Percentiles rank a stretch among this genome's conserved stretches.
phyloP scores from a whole-genome alignment of 805 yeast genomes.

The Nadsonia fulvescens region DNA sequence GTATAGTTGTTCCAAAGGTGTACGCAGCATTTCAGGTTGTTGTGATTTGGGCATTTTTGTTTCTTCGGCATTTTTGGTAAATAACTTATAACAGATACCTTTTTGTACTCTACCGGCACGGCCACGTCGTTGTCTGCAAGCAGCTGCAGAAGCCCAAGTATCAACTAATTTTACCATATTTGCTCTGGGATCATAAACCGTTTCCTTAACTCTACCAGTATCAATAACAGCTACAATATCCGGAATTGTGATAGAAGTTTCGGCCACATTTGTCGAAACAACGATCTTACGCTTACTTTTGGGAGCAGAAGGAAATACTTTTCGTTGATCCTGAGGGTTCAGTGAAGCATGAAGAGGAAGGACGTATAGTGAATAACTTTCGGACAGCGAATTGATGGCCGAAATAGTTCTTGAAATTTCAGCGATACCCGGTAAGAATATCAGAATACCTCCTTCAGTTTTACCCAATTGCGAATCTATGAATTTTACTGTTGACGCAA shows the following conservation, averaged over 20 bases:
- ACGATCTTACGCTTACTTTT: slow-evolving; percentile 53
- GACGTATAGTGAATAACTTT: slow-evolving; percentile 21
- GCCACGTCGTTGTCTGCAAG: slow-evolving; percentile 80
- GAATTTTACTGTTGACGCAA: slow-evolving; percentile 38
- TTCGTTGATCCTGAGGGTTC: slow-evolving; percentile 62
- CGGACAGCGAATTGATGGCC: slow-evolving; percentile 17
- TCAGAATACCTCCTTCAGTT: slow-evolving; percentile 54
- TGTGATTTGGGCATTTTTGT: slow-evolving; percentile 51
- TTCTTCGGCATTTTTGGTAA: slow-evolving; percentile 41
- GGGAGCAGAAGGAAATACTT: slow-evolving; percentile 45
- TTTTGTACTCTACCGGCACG: slow-evolving; percentile 91
- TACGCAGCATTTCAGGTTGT: slow-evolving; percentile 74
- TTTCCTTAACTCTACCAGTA: slow-evolving; percentile 66
- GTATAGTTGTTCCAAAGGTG: slow-evolving; percentile 68
- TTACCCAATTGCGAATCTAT: slow-evolving; percentile 27
- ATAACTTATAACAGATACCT: slow-evolving; percentile 71
- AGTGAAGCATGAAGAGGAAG: slow-evolving; percentile 83
- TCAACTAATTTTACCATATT: slow-evolving; percentile 61
- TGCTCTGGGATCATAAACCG: slow-evolving; percentile 47
- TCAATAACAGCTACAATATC: slow-evolving; percentile 89
- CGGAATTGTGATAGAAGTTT: slow-evolving; percentile 89
- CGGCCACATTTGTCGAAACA: slow-evolving; percentile 87
- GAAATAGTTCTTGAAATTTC: slow-evolving; percentile 46
- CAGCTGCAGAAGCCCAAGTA: slow-evolving; percentile 79
- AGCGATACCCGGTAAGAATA: slow-evolving; percentile 80